These are phyloP conservation scores for Cryptomeria japonica DNA, from an alignment of 75 land plant species.

Conservation along the genomic window DNA sequence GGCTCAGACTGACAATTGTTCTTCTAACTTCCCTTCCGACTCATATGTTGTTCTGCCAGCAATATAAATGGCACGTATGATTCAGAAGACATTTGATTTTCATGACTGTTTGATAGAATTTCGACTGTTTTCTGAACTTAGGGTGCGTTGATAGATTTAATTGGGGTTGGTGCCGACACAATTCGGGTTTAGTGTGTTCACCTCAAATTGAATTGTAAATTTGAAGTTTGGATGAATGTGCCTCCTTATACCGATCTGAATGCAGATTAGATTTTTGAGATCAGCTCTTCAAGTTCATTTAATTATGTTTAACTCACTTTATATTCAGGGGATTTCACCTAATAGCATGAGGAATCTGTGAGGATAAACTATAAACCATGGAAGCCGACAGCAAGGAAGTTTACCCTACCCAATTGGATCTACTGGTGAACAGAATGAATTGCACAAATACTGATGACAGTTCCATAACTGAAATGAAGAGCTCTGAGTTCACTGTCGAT, in stretches of 20 bases:
- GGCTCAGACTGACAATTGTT: too few relatives aligned
- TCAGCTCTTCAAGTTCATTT: not conserved
- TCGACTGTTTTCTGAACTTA: not conserved
- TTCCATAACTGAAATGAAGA: constrained; percentile 4
- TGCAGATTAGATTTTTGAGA: not conserved
- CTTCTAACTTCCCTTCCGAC: too few relatives aligned
- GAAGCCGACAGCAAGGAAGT: not conserved
- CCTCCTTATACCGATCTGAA: not conserved
- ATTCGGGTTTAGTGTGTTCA: not conserved
- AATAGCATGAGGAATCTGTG: not conserved
- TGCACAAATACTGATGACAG: not conserved
- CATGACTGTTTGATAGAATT: not conserved
- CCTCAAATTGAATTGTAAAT: not conserved
- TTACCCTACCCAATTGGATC: not conserved
- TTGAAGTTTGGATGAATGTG: not conserved
- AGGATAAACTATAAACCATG: not conserved
- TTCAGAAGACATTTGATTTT: not conserved
- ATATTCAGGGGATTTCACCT: not conserved
- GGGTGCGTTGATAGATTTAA: not conserved
- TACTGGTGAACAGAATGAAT: constrained; percentile 10
- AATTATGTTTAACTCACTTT: not conserved
- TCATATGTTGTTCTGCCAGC: too few relatives aligned
- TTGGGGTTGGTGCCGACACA: not conserved
- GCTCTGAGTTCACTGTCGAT: constrained; percentile 10
- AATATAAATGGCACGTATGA: too few relatives aligned